phyloP scores from a whole-genome alignment of 495 filamentous ascomycete genomes.

The Aspergillus ellipticus region DNA sequence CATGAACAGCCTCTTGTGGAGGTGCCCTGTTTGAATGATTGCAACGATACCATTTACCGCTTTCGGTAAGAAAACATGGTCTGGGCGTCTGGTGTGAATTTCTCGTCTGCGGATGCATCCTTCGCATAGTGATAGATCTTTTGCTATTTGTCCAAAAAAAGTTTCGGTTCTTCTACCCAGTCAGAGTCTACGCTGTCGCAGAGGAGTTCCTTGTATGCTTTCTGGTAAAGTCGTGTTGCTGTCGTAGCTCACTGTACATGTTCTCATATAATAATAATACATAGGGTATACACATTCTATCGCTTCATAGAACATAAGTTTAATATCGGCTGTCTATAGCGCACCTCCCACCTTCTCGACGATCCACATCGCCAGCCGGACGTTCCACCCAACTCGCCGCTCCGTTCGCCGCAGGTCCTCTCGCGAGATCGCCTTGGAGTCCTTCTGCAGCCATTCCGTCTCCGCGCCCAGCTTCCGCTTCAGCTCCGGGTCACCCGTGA shows the following conservation, averaged over 20 bases:
- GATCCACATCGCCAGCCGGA: slow-evolving; percentile 89
- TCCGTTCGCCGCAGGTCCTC: slow-evolving; percentile 78
- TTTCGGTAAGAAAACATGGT: background rate
- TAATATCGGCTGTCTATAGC: slow-evolving; percentile 38
- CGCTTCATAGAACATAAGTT: slow-evolving; percentile 12
- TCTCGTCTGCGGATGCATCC: background rate
- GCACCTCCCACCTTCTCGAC: slow-evolving; percentile 69
- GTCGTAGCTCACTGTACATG: background rate
- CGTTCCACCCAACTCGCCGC: slow-evolving; percentile 77
- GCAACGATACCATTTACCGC: slow-evolving; percentile 18
- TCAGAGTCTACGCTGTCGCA: too few species aligned
- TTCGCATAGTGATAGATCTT: slow-evolving; percentile 10
- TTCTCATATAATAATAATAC: background rate
- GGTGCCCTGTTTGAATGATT: slow-evolving; percentile 8
- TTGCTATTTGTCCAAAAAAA: slow-evolving; percentile 5
- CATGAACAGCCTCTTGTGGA: slow-evolving; percentile 4
- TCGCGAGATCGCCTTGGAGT: slow-evolving; percentile 59
- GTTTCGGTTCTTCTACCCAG: background rate
- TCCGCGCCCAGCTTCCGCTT: slow-evolving; percentile 73
- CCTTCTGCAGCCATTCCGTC: slow-evolving; percentile 69
- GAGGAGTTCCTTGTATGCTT: too few species aligned
- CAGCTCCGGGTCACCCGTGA: slow-evolving; percentile 72
- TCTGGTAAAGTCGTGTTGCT: background rate
- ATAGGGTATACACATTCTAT: slow-evolving; percentile 10
- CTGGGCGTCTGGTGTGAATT: slow-evolving; percentile 7